A percentile compares a stretch with the other conserved stretches of the same genome.
These are phyloP conservation scores for Phytophthora pinifolia DNA, from an alignment of 352 stramenopile genomes.

Conservation along the genomic window DNA sequence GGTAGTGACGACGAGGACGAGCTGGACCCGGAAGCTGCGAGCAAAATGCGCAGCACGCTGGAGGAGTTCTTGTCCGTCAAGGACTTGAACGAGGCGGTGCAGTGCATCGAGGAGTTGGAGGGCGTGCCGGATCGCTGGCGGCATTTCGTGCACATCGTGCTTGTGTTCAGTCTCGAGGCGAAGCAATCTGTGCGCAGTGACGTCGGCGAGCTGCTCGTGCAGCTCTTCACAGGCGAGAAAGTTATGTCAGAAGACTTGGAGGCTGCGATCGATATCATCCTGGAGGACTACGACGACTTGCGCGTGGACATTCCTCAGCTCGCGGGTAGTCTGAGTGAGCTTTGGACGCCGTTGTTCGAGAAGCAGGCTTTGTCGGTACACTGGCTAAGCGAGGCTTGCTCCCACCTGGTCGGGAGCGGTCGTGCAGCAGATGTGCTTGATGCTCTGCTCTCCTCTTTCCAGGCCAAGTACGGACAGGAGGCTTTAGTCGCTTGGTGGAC, in stretches of 20 bases:
- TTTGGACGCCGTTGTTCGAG: constrained; percentile 67
- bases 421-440: constrained; percentile 52
- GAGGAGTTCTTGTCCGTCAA: constrained; percentile 81
- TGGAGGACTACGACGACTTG: constrained; percentile 74
- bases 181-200: constrained; percentile 51
- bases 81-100: constrained; percentile 71
- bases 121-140: constrained; percentile 43
- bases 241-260: constrained; percentile 53
- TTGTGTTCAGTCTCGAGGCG: constrained; percentile 51
- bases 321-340: constrained; percentile 52
- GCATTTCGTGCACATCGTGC: constrained; percentile 65
- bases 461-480: constrained; percentile 31
- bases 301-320: constrained; percentile 76
- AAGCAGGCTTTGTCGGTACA: constrained; percentile 41
- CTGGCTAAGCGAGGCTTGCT: constrained; percentile 52
- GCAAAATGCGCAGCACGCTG: constrained; percentile 69
- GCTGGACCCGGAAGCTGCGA: constrained; percentile 58
- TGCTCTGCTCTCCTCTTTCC: constrained; percentile 40
- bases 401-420: constrained; percentile 43
- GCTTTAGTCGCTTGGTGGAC: constrained; percentile 61
- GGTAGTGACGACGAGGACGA: constrained; percentile 59
- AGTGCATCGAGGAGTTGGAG: constrained; percentile 73
- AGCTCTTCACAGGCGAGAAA: constrained; percentile 44
- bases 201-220: constrained; percentile 41
- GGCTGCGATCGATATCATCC: constrained; percentile 49